Percentiles rank a stretch among this genome's conserved stretches.
phyloP scores from a whole-genome alignment of 768 basidiomycete species.

The Crassisporium funariophilum region DNA sequence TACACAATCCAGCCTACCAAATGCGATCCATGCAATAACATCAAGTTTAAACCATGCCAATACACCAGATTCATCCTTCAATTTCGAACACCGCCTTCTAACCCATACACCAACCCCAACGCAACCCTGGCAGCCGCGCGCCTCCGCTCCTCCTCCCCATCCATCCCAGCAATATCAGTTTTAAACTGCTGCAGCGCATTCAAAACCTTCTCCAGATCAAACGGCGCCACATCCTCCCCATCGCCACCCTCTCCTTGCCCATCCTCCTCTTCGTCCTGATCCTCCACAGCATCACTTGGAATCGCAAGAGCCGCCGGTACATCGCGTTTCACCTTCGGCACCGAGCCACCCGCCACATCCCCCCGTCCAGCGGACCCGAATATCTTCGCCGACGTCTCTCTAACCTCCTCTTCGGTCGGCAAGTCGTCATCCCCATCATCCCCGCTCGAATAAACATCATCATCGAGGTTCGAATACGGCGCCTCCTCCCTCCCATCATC shows the following conservation, averaged over 20 bases:
- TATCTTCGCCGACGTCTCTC: slow-evolving; percentile 48
- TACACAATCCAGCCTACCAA: too few relatives aligned
- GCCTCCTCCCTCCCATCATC: slow-evolving; percentile 31
- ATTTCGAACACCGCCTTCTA: slow-evolving; percentile 35
- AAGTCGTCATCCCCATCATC: slow-evolving; percentile 34
- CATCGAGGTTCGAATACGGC: slow-evolving; percentile 14
- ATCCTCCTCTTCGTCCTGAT: slow-evolving; percentile 1
- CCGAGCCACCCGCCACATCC: neutral
- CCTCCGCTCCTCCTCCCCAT: slow-evolving; percentile 61
- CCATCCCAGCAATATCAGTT: slow-evolving; percentile 70
- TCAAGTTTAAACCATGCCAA: too few relatives aligned
- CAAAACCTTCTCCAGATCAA: slow-evolving; percentile 66
- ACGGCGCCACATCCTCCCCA: slow-evolving; percentile 44
- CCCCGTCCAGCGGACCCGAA: slow-evolving; percentile 43
- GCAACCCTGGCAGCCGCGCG: slow-evolving; percentile 74
- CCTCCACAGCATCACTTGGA: slow-evolving; percentile 2
- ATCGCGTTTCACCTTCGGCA: neutral
- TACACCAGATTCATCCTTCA: neutral
- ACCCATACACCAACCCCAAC: slow-evolving; percentile 71
- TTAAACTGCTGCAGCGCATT: slow-evolving; percentile 68
- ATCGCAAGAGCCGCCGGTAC: neutral
- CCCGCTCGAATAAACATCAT: slow-evolving; percentile 12
- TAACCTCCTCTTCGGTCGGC: slow-evolving; percentile 52
- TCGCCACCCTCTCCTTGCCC: slow-evolving; percentile 11
- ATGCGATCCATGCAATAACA: too few relatives aligned